phyloP scores from a whole-genome alignment of 768 basidiomycete genomes.

The Boletus reticulatus region DNA sequence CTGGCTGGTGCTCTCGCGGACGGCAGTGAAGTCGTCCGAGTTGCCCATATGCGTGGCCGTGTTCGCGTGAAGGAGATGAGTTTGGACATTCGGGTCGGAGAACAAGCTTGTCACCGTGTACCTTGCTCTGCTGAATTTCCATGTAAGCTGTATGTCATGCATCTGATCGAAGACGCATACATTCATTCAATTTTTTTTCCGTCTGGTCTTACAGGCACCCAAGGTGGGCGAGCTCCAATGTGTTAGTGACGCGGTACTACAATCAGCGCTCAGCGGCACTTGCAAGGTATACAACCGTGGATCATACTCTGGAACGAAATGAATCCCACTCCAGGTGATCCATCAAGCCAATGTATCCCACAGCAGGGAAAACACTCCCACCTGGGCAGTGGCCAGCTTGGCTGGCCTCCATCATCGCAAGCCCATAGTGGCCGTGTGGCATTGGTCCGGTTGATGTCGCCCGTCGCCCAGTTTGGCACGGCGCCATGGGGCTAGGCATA shows the following conservation, averaged over 20 bases:
- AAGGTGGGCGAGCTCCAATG: too few species aligned
- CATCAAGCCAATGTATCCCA: not conserved
- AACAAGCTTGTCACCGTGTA: not conserved
- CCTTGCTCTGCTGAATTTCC: too few species aligned
- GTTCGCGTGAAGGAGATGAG: conserved; percentile 20
- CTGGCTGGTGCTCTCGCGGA: not conserved
- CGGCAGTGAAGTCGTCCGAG: conserved; percentile 4
- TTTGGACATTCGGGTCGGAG: conserved; percentile 13
- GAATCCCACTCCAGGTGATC: not conserved
- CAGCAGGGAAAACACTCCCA: not conserved
- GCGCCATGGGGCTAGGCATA: not conserved
- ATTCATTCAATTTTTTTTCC: not conserved
- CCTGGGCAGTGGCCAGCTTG: not conserved
- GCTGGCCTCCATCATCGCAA: not conserved
- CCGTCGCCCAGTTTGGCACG: not conserved
- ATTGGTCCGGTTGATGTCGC: not conserved
- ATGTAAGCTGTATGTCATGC: too few species aligned
- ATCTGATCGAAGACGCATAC: too few species aligned
- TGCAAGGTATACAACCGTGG: too few species aligned
- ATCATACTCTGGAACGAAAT: not conserved
- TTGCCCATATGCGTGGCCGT: conserved; percentile 9
- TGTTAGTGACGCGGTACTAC: too few species aligned
- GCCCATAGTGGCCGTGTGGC: not conserved
- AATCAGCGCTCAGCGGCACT: too few species aligned
- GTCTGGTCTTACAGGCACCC: not conserved